Evolutionary conservation across 176 grass and related monocot genomes (phyloP), one percentile per base, ranked within the genome.

Genomic region (Aechmea fasciata): DNA sequence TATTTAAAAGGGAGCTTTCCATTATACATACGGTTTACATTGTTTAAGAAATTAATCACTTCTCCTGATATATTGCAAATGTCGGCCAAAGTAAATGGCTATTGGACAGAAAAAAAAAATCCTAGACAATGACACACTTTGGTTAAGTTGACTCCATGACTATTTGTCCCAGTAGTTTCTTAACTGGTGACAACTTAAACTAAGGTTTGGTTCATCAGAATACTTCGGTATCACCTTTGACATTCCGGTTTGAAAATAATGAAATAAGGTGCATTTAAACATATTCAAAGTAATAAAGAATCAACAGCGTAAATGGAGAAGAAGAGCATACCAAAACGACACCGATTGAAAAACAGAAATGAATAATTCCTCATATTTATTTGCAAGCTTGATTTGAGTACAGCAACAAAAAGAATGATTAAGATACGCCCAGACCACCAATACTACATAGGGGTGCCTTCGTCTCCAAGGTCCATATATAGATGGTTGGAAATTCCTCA

Each of bases 311-410:
- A 18, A 61, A 61, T 2, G 15, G 14, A 10, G 55, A 2, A 61
- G 55, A 75, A 24, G 28, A 72, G 57, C 68, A 77, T 64, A 57
- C 67, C 29, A 9, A 18, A 68, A 24, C 2, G n/a, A 22, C 54
- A 79, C 5, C 22, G 18, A 64, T 22, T 65, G 26, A 18, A 41
- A 41, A 41, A 41, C 14, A 33, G 9, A n/a, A 91, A 89, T 75
- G 52, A 89, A 78, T 69, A 67, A 83, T 82, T 82, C 70, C 75
- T 86, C 73, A 61, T 64, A 71, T 82, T 91, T 89, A 91, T 87
- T 96, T 64, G 74, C 75, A 81, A 75, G 25, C 70, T 78, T 54
- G 77, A 47, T 77, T 75, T 80, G 67, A 81, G 84, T 80, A 86
- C 85, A 91, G 9, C 70, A 81, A 78, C 57, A 78, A 68, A 51